Conservation (phyloP, 139 green algal genomes). For the Picochlorum sp. region DNA sequence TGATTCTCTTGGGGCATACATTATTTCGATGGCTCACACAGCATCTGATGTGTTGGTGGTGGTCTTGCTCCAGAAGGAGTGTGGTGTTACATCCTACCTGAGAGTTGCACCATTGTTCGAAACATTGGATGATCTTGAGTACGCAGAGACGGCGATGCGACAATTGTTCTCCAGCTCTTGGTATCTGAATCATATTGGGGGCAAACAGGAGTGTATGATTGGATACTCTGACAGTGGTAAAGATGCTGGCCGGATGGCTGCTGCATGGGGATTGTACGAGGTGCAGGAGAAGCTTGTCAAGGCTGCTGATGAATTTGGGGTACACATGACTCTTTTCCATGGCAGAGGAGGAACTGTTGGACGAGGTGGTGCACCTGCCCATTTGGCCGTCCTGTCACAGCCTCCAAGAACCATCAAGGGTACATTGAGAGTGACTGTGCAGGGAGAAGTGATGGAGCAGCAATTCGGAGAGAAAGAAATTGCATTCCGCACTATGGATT, state of each 20-base stretch:
- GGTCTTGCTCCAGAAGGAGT: slow-evolving; percentile 81
- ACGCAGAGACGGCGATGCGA: slow-evolving; percentile 47
- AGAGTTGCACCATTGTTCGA: slow-evolving; percentile 95
- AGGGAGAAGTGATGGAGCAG: slow-evolving; percentile 75
- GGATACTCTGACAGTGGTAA: slow-evolving; percentile 96
- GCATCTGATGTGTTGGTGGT: slow-evolving; percentile 89
- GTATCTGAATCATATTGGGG: slow-evolving; percentile 50
- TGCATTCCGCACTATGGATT: slow-evolving; percentile 65
- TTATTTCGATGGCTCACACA: slow-evolving; percentile 87
- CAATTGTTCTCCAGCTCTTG: slow-evolving; percentile 52
- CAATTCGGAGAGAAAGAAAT: slow-evolving; percentile 70
- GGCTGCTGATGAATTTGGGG: slow-evolving; percentile 28
- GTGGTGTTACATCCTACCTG: slow-evolving; percentile 32
- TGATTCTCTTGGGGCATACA: slow-evolving; percentile 80
- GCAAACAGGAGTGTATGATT: slow-evolving; percentile 81
- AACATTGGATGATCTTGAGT: slow-evolving; percentile 80
- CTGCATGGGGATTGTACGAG: slow-evolving; percentile 84
- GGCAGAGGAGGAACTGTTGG: slow-evolving; percentile 90
- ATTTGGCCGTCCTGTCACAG: slow-evolving; percentile 92
- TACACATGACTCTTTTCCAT: slow-evolving; percentile 95
- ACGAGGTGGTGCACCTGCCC: slow-evolving; percentile 84
- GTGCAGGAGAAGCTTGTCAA: slow-evolving; percentile 45
- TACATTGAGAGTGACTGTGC: slow-evolving; percentile 84
- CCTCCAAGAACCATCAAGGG: slow-evolving; percentile 80
- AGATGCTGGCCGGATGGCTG: slow-evolving; percentile 87